phyloP scores from a whole-genome alignment of 73 alveolate species.

The Paramecium primaurelia region DNA sequence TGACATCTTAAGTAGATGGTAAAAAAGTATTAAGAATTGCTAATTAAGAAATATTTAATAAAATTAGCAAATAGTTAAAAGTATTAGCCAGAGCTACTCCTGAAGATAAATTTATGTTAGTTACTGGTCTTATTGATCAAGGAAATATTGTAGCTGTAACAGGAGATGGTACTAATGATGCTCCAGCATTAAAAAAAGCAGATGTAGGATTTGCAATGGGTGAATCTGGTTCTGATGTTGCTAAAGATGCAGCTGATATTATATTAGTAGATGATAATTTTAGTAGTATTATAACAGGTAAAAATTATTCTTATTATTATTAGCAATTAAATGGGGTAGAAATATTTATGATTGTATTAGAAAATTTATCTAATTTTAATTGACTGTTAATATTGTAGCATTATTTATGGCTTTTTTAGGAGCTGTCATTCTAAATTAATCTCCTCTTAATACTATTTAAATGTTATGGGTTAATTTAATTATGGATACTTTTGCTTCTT shows the following conservation, averaged over 20 bases:
- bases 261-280: slow-evolving; percentile 85
- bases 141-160: slow-evolving; percentile 89
- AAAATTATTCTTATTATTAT: slow-evolving; percentile 52
- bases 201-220: slow-evolving; percentile 80
- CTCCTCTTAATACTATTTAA: slow-evolving; percentile 88
- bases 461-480: slow-evolving; percentile 85
- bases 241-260: slow-evolving; percentile 88
- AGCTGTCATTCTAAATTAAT: slow-evolving; percentile 76
- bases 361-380: slow-evolving; percentile 77
- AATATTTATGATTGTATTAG: slow-evolving; percentile 76
- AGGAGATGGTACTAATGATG: slow-evolving; percentile 88
- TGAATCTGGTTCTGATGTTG: slow-evolving; percentile 89
- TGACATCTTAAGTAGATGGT: slow-evolving; percentile 56
- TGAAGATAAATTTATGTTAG: slow-evolving; percentile 80
- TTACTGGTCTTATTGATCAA: slow-evolving; percentile 78
- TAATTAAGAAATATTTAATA: slow-evolving; percentile 70
- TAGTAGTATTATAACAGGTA: slow-evolving; percentile 70
- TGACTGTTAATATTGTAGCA: slow-evolving; percentile 82
- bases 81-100: slow-evolving; percentile 92
- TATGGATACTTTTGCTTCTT: slow-evolving; percentile 93
- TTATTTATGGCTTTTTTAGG: slow-evolving; percentile 80
- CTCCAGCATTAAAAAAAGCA: slow-evolving; percentile 71
- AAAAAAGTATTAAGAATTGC: slow-evolving; percentile 69
- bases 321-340: slow-evolving; percentile 78
- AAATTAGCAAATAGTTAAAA: slow-evolving; percentile 67